Percentiles rank a stretch among this genome's conserved stretches.
Conservation (phyloP, 1,139 yeast species). For the Ogataea hybrid region DNA sequence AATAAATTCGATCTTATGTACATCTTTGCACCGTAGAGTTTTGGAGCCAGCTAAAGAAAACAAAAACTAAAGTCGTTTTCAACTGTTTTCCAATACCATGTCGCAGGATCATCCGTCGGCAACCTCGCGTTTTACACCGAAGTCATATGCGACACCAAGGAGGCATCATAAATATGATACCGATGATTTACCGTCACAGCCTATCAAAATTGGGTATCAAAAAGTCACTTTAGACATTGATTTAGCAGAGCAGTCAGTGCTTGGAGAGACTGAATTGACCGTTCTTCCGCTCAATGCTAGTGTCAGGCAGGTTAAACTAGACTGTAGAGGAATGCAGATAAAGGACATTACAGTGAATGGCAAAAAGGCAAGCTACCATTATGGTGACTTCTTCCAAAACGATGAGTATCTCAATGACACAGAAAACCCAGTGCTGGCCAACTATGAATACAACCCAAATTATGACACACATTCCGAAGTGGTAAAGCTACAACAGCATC, state of each 20-base stretch:
- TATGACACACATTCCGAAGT: constrained; percentile 45
- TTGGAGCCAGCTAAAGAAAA: background rate
- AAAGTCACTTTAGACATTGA: constrained; percentile 67
- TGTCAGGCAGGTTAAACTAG: constrained; percentile 62
- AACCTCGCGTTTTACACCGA: constrained; percentile 20
- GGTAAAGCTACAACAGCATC: constrained; percentile 56
- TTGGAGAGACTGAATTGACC: constrained; percentile 84
- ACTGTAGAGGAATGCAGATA: constrained; percentile 76
- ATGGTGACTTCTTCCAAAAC: constrained; percentile 45
- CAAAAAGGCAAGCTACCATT: constrained; percentile 46
- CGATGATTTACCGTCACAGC: constrained; percentile 31
- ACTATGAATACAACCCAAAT: constrained; percentile 40
- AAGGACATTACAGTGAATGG: constrained; percentile 64
- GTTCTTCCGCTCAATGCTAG: constrained; percentile 66
- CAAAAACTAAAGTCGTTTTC: background rate
- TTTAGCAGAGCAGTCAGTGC: constrained; percentile 47
- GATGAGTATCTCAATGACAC: constrained; percentile 33
- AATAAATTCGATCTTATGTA: background rate
- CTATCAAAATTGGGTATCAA: constrained; percentile 64
- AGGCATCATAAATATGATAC: constrained; percentile 27
- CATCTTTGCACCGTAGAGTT: background rate
- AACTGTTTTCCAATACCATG: background rate
- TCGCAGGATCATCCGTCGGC: constrained; percentile 21
- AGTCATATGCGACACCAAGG: constrained; percentile 27
- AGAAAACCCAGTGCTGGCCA: constrained; percentile 30